Percentiles rank a stretch among this genome's conserved stretches.
Conservation (phyloP, 2,329 filamentous ascomycete species). For the Diplodia seriata region DNA sequence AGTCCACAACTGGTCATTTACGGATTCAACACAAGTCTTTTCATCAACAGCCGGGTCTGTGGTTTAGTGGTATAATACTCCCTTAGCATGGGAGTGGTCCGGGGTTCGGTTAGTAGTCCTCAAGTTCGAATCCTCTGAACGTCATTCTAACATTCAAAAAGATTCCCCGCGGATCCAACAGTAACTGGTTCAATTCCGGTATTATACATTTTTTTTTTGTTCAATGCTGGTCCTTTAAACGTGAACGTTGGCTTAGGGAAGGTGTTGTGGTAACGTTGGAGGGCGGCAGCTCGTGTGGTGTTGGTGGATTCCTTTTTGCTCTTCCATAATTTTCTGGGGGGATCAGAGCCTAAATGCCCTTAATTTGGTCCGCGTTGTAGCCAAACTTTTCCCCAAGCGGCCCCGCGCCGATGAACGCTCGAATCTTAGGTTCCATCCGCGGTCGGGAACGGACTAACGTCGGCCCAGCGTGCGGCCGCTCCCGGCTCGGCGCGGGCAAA, state of each 20-base stretch:
- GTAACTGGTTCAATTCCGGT: conserved; percentile 1
- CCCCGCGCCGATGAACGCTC: background rate
- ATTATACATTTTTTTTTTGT: conserved; percentile 6
- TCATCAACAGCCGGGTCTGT: conserved; percentile 22
- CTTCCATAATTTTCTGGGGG: no score
- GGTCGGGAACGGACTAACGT: conserved; percentile 18
- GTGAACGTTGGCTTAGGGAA: no score
- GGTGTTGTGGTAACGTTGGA: no score
- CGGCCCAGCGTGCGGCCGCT: background rate
- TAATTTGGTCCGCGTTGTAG: background rate
- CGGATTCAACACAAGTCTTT: accelerated
- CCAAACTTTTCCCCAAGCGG: background rate
- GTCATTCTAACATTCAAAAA: no score
- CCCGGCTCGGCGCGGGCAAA: background rate
- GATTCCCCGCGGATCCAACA: conserved; percentile 10
- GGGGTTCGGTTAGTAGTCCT: background rate
- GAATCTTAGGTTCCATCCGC: background rate
- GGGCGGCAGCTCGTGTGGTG: no score
- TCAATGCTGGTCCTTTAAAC: no score
- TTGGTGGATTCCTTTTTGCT: background rate
- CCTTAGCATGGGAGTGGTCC: conserved; percentile 20
- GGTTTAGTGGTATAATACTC: conserved; percentile 24
- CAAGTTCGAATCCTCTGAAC: no score
- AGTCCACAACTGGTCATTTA: background rate
- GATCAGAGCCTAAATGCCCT: background rate